phyloP scores from a whole-genome alignment of 495 filamentous ascomycete species.

The Aspergillus campestris region DNA sequence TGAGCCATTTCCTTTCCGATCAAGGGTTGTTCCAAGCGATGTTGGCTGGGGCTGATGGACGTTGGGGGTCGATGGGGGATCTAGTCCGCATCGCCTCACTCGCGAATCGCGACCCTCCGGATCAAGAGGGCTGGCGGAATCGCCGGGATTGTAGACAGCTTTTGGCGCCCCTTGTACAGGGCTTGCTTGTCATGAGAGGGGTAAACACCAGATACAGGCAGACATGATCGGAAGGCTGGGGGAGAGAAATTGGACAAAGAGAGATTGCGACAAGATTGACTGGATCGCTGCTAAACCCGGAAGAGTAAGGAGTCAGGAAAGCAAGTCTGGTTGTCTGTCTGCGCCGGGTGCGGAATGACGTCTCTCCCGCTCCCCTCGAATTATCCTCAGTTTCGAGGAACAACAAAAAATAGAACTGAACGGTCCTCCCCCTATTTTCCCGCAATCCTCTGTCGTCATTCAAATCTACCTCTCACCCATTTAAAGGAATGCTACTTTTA shows the following conservation, averaged over 20 bases:
- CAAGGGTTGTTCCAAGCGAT: constrained; percentile 13
- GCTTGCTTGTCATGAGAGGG: too few species aligned
- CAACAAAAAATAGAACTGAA: background rate
- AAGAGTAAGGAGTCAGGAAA: background rate
- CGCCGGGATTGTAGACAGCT: too few species aligned
- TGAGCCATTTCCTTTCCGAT: constrained; percentile 27
- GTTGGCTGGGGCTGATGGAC: constrained; percentile 17
- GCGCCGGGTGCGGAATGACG: constrained; percentile 26
- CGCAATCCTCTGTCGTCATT: background rate
- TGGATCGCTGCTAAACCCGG: background rate
- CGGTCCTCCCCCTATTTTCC: background rate
- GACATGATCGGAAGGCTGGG: too few species aligned
- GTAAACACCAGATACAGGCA: too few species aligned
- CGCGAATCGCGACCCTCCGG: background rate
- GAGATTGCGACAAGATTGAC: background rate
- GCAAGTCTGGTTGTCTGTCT: background rate
- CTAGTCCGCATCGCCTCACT: constrained; percentile 21
- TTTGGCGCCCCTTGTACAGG: too few species aligned
- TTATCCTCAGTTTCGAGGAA: background rate
- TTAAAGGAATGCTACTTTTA: constrained; percentile 14
- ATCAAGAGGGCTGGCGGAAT: too few species aligned
- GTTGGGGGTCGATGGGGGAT: constrained; percentile 9
- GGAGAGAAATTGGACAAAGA: too few species aligned
- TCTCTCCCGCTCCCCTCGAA: constrained; percentile 6
- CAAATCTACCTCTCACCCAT: background rate